A percentile compares a stretch with the other conserved stretches of the same genome.
phyloP scores from a whole-genome alignment of 2,329 filamentous ascomycete genomes.

The Fusarium bulbicola region DNA sequence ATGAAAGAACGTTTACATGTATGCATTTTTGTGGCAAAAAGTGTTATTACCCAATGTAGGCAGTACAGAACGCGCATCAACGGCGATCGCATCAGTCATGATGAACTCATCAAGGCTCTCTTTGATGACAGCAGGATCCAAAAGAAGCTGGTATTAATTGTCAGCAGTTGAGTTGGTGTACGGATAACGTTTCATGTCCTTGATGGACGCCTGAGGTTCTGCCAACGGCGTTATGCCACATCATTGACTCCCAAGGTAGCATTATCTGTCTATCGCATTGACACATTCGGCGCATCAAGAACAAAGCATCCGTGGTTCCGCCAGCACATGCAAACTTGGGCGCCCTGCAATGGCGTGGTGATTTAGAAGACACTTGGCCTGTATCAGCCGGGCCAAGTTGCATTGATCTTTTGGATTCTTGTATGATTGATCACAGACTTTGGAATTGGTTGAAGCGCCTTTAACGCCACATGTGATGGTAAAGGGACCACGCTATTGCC shows the following conservation, averaged over 20 bases:
- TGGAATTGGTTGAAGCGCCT: constrained; percentile 35
- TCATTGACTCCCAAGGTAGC: constrained; percentile 27
- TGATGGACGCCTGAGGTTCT: constrained; percentile 11
- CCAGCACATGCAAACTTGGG: constrained; percentile 20
- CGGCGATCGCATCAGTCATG: background rate
- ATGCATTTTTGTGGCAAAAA: background rate
- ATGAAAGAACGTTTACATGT: background rate
- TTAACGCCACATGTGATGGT: constrained; percentile 12
- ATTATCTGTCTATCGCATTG: constrained; percentile 25
- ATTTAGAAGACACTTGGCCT: background rate
- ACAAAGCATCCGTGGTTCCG: background rate
- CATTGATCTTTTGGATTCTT: background rate
- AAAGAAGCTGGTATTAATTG: background rate
- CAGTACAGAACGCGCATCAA: background rate
- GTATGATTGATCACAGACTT: background rate
- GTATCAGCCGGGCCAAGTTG: background rate
- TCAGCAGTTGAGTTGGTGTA: background rate
- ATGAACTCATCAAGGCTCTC: background rate
- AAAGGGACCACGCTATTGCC: constrained; percentile 15
- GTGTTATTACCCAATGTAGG: background rate
- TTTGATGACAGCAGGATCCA: background rate
- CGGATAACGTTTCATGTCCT: constrained; percentile 9
- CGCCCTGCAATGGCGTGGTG: background rate
- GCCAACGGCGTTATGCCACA: constrained; percentile 38
- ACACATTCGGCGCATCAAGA: background rate